Base-by-base conservation (phyloP, 2,329 filamentous ascomycete genomes). In the Rhynchosporium secalis region DNA sequence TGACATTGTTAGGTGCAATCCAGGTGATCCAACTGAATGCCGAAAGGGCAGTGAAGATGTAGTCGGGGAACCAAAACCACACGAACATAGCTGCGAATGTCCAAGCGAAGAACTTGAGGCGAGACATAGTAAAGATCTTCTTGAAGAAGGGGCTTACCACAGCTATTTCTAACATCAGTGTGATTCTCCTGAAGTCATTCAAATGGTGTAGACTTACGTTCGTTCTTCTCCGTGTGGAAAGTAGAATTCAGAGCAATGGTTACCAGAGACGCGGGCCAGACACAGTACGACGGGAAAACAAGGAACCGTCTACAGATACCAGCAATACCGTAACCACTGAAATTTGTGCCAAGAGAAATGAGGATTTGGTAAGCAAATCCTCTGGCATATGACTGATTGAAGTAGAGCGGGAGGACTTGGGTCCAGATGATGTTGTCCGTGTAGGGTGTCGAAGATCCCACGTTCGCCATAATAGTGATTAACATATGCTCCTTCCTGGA, bases 401-500 rank as follows among this genome's bases (percentile, higher is more conserved):
- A 83, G 68, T 78, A 84, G 48, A 75, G 74, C 0, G 78, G 78
- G 31, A 83, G 70, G 38, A 76, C 77, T 70, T 83, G 81, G 2
- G 77, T 78, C 79, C 79, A 82, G 52, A 81, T 76, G 54, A 83
- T 79, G 64, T 79, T 78, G 69, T 78, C 74, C 0, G 80, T 81
- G 67, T 83, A 83, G 0, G 81, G 80, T 13, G 76, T 70, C 29
- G 75, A 76, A 68, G 75, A 78, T 12, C 80, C 79, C 12, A 79
- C 77, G 64, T 80, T 80, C 65, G 62, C 64, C 85, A 88, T 87
- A 68, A 87, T 83, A 20, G 85, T 83, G 59, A 89, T 87, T 64
- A 89, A 81, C 56, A 84, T 76, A 71, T 89, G 86, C 70, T 89
- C 86, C 73, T 89, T 89, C 71, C 86, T 79, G 68, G 86, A 88